A percentile compares a stretch with the other conserved stretches of the same genome.
phyloP scores from a whole-genome alignment of 1,284 basidiomycete genomes.

The Irpex rosettiformis region DNA sequence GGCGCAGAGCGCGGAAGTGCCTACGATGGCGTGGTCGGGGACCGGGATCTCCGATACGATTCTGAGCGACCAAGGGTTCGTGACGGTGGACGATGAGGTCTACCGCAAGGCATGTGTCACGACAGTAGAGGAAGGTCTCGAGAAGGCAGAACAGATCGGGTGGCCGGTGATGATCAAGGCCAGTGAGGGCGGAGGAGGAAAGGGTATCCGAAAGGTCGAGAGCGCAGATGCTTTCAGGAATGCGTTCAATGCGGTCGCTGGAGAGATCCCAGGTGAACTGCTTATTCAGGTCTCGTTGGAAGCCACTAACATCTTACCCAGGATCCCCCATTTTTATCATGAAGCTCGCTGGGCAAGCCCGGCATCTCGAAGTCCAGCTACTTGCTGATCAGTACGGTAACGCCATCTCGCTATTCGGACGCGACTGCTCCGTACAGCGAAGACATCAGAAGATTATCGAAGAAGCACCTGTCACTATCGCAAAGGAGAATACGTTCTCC shows the following conservation, averaged over 20 bases:
- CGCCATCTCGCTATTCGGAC: conserved; percentile 98
- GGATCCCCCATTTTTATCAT: conserved; percentile 99
- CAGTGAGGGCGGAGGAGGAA: conserved; percentile 97
- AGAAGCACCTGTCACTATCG: conserved; percentile 98
- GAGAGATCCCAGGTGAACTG: conserved; percentile 89
- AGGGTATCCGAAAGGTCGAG: conserved; percentile 96
- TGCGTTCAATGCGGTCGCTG: conserved; percentile 89
- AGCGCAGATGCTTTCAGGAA: conserved; percentile 87
- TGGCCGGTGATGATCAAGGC: conserved; percentile 99
- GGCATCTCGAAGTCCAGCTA: conserved; percentile 97
- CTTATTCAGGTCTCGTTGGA: conserved; percentile 17
- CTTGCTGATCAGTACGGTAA: conserved; percentile 99
- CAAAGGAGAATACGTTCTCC: conserved; percentile 86
- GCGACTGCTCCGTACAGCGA: conserved; percentile 99
- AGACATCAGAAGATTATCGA: conserved; percentile 99
- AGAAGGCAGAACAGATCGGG: conserved; percentile 85
- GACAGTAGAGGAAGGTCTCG: conserved; percentile 85
- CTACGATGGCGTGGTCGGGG: conserved; percentile 99
- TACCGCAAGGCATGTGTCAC: conserved; percentile 91
- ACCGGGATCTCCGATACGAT: conserved; percentile 90
- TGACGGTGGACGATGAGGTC: conserved; percentile 90
- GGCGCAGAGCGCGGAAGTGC: conserved; percentile 96
- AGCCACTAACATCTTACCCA: conserved; percentile 30
- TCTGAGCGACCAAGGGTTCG: conserved; percentile 86
- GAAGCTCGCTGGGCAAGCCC: conserved; percentile 97